Evolutionary conservation across 1,139 yeast genomes (phyloP), one percentile per base, ranked within the genome.

Genomic region (Taphrina pruni): DNA sequence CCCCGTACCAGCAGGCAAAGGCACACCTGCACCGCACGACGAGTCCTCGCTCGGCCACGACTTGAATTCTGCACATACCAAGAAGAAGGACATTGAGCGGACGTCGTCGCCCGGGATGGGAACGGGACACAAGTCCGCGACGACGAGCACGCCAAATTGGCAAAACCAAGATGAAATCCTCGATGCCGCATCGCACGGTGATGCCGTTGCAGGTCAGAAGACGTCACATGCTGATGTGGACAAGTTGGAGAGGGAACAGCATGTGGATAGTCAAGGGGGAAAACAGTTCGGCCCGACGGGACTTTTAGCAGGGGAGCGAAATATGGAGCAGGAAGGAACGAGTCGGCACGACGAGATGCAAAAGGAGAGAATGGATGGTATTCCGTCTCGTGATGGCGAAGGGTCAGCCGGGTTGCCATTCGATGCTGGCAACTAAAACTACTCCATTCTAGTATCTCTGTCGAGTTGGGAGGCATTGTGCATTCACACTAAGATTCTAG

Each of bases 351-450:
- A 64, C 43, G 26, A 36, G 48, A 64, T 54, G 58, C 67, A 64
- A 39, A 41, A 43, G 26, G 67, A 45, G 21, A 39, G 43, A 45
- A 14, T 64, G 60, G 39, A 46, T 55, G 67, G 67, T 9, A 45
- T 35, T 26, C 51, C 43, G 32, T 54, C 61, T 6, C 32, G 54
- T 26, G 67, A 64, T 55, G 67, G 67, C 9, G 67, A 54, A 32
- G 67, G 67, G 20, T 54, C 61, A 14, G 67, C 67, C 9, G 67
- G 67, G 21, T 45, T 64, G 52, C 67, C 67, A 6, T 64, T 54
- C 36, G 67, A 64, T 64, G 61, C 67, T 7, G 61, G 61, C 26
- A 54, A 46, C 17, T 55, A 46, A 26, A 17, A 17, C 1, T 17
- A 17, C 17, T 17, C 17, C 17, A 17, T 17, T 17, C 17, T 17